Evolutionary conservation across 768 basidiomycete genomes (phyloP), one percentile per base, ranked within the genome.

Genomic region (Arthromyces matolae): DNA sequence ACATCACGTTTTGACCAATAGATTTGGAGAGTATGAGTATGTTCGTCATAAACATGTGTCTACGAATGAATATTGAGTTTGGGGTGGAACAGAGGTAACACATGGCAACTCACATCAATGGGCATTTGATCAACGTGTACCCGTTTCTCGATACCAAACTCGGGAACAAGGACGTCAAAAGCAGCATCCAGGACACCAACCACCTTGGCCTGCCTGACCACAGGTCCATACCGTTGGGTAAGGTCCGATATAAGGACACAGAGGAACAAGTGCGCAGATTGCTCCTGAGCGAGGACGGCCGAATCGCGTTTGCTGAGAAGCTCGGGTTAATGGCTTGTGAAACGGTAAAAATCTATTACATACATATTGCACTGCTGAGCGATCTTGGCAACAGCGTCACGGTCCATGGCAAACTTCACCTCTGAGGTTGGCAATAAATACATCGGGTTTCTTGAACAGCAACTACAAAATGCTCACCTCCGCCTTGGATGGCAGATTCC

Each of bases 81-180:
- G 32, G 44, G 32, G 18, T 29, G 1, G 37, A 16, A 37, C 35
- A 28, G 18, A 29, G 40, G 18, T 32, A 24, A 18, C 10, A n/a
- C n/a, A n/a, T n/a, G n/a, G n/a, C 37, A 8, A 68, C 85, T 69
- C 61, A 93, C 92, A 55, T 96, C 92, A 49, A 96, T 91, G 20
- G 96, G 95, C 91, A 99, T 96, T 69, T 98, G 93, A 63, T 98
- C 96, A 33, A 94, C 91, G 60, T 98, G 96, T 3, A 98, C 94
- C 29, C 96, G 81, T 75, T 99, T 99, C 73, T 99, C 96, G 57
- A 99, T 97, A 25, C 95, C 92, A 62, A 98, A 98, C 65, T 98
- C 96, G 33, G 92, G 89, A 10, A 98, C 83, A 25, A 95, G 71
- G 23, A 99, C 95, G 61, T 99, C 96, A 59, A 97, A 98, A 1